A percentile compares a stretch with the other conserved stretches of the same genome.
Evolutionary conservation across 345 rosid species (phyloP).

Genomic region (Eucalyptus dawsonii): DNA sequence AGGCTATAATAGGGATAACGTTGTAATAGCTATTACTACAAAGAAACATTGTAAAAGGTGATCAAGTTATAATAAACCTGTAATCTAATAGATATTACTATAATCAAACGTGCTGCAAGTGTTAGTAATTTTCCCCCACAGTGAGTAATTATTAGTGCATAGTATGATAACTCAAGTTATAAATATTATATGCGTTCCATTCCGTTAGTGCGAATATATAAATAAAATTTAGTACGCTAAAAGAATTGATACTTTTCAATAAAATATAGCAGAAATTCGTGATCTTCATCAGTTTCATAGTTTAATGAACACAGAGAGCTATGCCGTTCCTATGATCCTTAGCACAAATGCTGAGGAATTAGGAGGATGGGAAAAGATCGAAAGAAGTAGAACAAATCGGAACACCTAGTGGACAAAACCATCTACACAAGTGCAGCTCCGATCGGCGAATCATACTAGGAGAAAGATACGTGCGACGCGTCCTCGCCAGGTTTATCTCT

Average conservation of each 20-base stretch:
- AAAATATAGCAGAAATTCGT: background rate
- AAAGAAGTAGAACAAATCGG: background rate
- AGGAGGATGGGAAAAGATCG: background rate
- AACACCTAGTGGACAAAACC: background rate
- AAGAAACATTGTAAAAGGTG: background rate
- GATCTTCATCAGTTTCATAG: background rate
- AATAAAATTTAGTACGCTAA: background rate
- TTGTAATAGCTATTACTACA: background rate
- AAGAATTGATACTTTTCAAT: background rate
- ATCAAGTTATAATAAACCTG: background rate
- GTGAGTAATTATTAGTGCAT: background rate
- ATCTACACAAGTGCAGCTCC: background rate
- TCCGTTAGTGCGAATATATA: background rate
- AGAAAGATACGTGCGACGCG: background rate
- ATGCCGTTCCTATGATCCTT: background rate
- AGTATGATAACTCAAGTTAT: background rate
- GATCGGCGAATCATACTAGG: background rate
- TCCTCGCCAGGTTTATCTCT: background rate
- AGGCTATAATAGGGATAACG: background rate
- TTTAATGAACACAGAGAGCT: background rate
- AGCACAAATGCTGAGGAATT: background rate
- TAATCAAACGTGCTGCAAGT: background rate
- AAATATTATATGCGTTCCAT: background rate
- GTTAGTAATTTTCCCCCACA: background rate
- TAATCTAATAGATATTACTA: background rate